Evolutionary conservation across 495 filamentous ascomycete species (phyloP).

Genomic region (Tuber magnatum): DNA sequence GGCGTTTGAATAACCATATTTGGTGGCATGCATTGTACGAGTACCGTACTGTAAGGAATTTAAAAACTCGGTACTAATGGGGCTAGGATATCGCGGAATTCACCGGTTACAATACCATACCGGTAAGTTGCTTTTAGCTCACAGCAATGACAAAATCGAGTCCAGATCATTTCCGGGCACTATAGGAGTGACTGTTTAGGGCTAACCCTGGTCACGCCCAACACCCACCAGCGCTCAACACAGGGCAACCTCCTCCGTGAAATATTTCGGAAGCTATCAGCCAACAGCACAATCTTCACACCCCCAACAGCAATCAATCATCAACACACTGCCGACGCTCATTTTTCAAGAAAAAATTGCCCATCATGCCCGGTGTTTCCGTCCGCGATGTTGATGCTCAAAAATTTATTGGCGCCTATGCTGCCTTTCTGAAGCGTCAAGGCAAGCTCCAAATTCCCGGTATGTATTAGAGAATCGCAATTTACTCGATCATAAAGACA

Average conservation of each 20-base stretch:
- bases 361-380: conserved; percentile 76
- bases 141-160: not conserved
- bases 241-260: not conserved
- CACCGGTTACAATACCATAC: not conserved
- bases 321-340: not conserved
- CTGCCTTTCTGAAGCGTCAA: conserved; percentile 96
- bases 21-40: too few relatives aligned
- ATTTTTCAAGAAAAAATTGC: conserved; percentile 3
- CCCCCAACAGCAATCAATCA: not conserved
- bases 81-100: not conserved
- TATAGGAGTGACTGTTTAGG: not conserved
- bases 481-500: not conserved
- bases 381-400: conserved; percentile 91
- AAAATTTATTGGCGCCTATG: conserved; percentile 92
- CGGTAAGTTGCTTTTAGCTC: not conserved
- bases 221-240: not conserved
- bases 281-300: not conserved
- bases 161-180: not conserved
- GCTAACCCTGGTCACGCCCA: not conserved
- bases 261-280: not conserved
- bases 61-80: not conserved
- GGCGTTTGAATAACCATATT: not conserved
- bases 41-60: not conserved
- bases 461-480: conserved; percentile 30
- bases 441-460: conserved; percentile 93